phyloP scores from a whole-genome alignment of 495 filamentous ascomycete species.

The Choiromyces venosus region DNA sequence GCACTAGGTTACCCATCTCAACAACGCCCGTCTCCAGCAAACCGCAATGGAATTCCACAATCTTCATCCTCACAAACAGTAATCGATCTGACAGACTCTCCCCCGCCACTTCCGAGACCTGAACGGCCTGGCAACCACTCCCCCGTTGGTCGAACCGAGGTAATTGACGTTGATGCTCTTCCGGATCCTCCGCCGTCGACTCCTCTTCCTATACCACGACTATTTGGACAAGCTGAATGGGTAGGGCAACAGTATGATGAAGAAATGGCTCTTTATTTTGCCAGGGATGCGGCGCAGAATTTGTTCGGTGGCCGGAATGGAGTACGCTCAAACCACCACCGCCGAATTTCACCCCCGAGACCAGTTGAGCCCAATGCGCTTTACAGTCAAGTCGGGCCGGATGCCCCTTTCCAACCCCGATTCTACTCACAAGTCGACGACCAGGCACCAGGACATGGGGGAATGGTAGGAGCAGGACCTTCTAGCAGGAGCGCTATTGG shows the following conservation, averaged over 20 bases:
- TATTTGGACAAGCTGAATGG: not conserved
- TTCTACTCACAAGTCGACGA: slow-evolving; percentile 34
- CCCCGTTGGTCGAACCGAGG: slow-evolving; percentile 18
- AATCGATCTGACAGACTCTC: slow-evolving; percentile 46
- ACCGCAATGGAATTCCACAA: slow-evolving; percentile 10
- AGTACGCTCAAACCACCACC: slow-evolving; percentile 5
- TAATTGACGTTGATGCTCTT: slow-evolving; percentile 41
- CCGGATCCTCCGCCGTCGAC: slow-evolving; percentile 38
- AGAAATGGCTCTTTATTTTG: slow-evolving; percentile 19
- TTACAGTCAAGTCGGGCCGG: slow-evolving; percentile 28
- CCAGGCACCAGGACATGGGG: slow-evolving; percentile 37
- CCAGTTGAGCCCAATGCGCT: slow-evolving; percentile 33
- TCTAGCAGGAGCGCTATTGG: not conserved
- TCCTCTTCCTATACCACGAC: slow-evolving; percentile 2
- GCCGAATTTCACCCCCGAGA: slow-evolving; percentile 24
- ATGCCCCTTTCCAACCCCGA: slow-evolving; percentile 19
- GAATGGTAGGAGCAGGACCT: slow-evolving; percentile 19
- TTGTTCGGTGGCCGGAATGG: slow-evolving; percentile 32
- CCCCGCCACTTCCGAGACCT: slow-evolving; percentile 32
- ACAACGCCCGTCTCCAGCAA: slow-evolving; percentile 15
- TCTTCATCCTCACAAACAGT: slow-evolving; percentile 33
- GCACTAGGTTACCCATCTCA: not conserved
- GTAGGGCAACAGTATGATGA: not conserved
- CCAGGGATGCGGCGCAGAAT: slow-evolving; percentile 36
- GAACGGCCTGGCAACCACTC: not conserved